phyloP scores from a whole-genome alignment of 768 basidiomycete species.

The Crassisporium funariophilum region DNA sequence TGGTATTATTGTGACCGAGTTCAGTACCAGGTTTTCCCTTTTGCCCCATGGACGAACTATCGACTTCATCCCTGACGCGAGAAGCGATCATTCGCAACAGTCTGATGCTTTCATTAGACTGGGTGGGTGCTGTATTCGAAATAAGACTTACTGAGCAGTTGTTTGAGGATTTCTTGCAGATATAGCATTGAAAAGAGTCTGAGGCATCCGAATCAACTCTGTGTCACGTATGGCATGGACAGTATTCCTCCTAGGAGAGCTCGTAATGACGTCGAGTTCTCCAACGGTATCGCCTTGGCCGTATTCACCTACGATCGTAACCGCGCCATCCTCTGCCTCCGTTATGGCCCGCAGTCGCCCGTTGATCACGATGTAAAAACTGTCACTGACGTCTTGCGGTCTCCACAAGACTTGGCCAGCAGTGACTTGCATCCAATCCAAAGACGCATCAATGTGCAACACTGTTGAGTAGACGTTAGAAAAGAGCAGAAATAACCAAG shows the following conservation, averaged over 20 bases:
- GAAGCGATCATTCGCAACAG: slow-evolving; percentile 89
- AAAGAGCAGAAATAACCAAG: not conserved
- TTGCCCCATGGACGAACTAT: slow-evolving; percentile 55
- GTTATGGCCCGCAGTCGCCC: slow-evolving; percentile 90
- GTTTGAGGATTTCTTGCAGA: slow-evolving; percentile 73
- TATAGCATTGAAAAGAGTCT: slow-evolving; percentile 97
- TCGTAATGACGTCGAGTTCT: slow-evolving; percentile 96
- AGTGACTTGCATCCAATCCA: slow-evolving; percentile 98
- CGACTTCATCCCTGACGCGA: slow-evolving; percentile 83
- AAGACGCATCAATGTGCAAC: slow-evolving; percentile 91
- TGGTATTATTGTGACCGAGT: slow-evolving; percentile 75
- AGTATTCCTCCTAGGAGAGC: slow-evolving; percentile 81
- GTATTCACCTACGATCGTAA: slow-evolving; percentile 88
- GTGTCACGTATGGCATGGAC: slow-evolving; percentile 98
- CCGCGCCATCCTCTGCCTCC: slow-evolving; percentile 74
- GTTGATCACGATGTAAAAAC: slow-evolving; percentile 98
- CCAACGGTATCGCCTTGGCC: slow-evolving; percentile 98
- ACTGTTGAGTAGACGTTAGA: slow-evolving; percentile 47
- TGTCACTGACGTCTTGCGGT: slow-evolving; percentile 87
- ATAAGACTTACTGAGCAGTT: slow-evolving; percentile 64
- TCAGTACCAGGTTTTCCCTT: slow-evolving; percentile 56
- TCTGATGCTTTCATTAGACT: slow-evolving; percentile 34
- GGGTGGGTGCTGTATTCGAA: not conserved
- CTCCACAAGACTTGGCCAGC: slow-evolving; percentile 96
- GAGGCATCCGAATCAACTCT: slow-evolving; percentile 95